Conservation (phyloP, 1,284 basidiomycete species). For the Cryptococcus sp. region DNA sequence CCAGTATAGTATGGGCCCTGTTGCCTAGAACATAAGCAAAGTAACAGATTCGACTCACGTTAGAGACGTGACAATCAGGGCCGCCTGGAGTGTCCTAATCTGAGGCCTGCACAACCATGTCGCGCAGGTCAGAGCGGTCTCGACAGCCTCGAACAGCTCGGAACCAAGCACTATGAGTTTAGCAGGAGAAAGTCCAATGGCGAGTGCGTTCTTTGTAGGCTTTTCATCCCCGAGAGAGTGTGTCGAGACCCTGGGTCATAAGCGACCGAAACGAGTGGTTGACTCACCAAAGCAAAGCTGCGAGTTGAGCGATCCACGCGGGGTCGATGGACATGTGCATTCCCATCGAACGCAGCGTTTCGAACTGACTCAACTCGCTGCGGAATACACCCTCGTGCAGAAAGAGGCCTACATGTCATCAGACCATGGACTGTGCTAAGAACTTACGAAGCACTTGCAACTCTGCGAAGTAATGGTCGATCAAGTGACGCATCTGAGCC, state of each 20-base stretch:
- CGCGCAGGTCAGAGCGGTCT: slow-evolving; percentile 8
- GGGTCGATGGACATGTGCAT: slow-evolving; percentile 9
- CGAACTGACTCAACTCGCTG: slow-evolving; percentile 3
- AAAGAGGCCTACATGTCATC: neutral
- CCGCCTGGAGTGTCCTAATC: slow-evolving; percentile 7
- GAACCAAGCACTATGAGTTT: too few relatives aligned
- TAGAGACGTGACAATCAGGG: slow-evolving; percentile 2
- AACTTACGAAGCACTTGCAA: slow-evolving; percentile 10
- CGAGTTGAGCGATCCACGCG: slow-evolving; percentile 10
- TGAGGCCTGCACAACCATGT: slow-evolving; percentile 11
- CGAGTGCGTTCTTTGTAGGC: neutral
- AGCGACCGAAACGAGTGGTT: neutral
- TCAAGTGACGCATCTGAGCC: slow-evolving; percentile 1
- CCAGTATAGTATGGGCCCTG: slow-evolving; percentile 12
- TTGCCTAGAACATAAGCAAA: neutral
- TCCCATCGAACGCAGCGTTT: slow-evolving; percentile 1
- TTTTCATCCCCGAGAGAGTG: slow-evolving; percentile 3
- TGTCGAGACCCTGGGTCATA: slow-evolving; percentile 7
- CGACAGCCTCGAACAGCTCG: slow-evolving; percentile 6
- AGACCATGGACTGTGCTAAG: neutral
- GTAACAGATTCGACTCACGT: slow-evolving; percentile 6
- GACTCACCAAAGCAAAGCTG: slow-evolving; percentile 6
- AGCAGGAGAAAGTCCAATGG: too few relatives aligned
- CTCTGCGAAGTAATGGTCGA: slow-evolving; percentile 7
- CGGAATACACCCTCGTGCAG: slow-evolving; percentile 5